These are phyloP conservation scores for Casuarina equisetifolia DNA, from an alignment of 306 rosid species.

Conservation along the genomic window DNA sequence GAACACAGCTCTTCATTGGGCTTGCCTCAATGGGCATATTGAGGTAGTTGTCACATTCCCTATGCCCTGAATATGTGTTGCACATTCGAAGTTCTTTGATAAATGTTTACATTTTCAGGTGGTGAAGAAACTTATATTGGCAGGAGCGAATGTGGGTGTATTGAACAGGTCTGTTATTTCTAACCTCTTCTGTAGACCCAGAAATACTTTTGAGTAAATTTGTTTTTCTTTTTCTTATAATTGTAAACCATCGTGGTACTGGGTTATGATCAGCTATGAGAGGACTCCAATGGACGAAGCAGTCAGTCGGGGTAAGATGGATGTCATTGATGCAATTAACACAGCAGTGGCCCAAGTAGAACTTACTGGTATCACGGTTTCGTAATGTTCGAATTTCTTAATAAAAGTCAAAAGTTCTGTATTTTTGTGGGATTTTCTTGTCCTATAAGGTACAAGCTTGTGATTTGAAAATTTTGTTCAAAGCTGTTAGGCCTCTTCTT, in stretches of 20 bases:
- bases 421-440: not conserved
- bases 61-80: not conserved
- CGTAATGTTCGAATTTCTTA: conserved; percentile 25
- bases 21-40: conserved; percentile 92
- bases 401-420: not conserved
- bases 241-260: conserved; percentile 9
- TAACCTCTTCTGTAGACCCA: not conserved
- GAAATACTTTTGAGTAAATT: conserved; percentile 1
- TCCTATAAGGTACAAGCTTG: not conserved
- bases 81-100: conserved; percentile 18
- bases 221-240: not conserved
- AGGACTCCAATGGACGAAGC: conserved; percentile 94
- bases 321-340: conserved; percentile 74
- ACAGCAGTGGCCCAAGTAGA: conserved; percentile 70
- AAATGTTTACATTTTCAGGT: conserved; percentile 42
- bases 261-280: conserved; percentile 57
- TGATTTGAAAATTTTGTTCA: not conserved
- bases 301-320: conserved; percentile 58
- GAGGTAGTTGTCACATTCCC: conserved; percentile 46
- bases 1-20: conserved; percentile 95
- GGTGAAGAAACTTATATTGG: conserved; percentile 81
- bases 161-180: conserved; percentile 58
- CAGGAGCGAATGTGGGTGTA: conserved; percentile 67
- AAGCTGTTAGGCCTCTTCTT: not conserved
- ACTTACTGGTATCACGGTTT: conserved; percentile 50